Base-by-base conservation (phyloP, 106 monocot genomes). In the Phalaenopsis equestris region DNA sequence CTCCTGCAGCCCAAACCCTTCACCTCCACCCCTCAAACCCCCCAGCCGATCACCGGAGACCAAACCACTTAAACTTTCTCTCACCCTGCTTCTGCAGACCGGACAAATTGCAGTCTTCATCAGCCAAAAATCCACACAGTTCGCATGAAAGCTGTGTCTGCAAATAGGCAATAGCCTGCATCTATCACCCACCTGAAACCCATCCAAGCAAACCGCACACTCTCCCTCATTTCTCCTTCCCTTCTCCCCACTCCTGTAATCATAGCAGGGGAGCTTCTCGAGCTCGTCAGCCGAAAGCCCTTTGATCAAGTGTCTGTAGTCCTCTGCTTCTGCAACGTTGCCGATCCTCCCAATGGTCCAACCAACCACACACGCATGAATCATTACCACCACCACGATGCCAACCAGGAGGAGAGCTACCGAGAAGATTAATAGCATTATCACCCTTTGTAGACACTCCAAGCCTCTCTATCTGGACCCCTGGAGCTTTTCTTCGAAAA, bases 41-140 rank as follows among this genome's bases (percentile, higher is more conserved):
- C 64, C 23, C 64, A 0, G 21, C 8, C 64, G 24, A 24, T 65
- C 21, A 11, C 61, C 64, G 14, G 55, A 11, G 14, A 30, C 55
- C 23, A 55, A 24, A 11, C 43, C n/a, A 6, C 9, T 47, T 39
- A 73, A 65, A 18, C 23, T 36, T 23, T 61, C 19, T 30, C 52
- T 78, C 45, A 79, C 84, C 23, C 61, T 80, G 18, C 79, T 39
- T 4, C 88, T 83, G 57, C 92, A 92, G 9, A 89, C 72, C 11
- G 92, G 92, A 70, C 92, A 92, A 30, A 87, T 15, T 1, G 84
- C 72, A 8, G 39, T 70, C 78, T 79, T 84, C 80, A 81, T 14
- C 79, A 92, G 65, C 92, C 92, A 92, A 37, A 61, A 81, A 75
- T 92, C 92, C 61, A 90, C 84, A 30, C 92, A 92, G 8, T 61